These are phyloP conservation scores for Ephemerocybe angulata DNA, from an alignment of 768 basidiomycete species.

Conservation along the genomic window DNA sequence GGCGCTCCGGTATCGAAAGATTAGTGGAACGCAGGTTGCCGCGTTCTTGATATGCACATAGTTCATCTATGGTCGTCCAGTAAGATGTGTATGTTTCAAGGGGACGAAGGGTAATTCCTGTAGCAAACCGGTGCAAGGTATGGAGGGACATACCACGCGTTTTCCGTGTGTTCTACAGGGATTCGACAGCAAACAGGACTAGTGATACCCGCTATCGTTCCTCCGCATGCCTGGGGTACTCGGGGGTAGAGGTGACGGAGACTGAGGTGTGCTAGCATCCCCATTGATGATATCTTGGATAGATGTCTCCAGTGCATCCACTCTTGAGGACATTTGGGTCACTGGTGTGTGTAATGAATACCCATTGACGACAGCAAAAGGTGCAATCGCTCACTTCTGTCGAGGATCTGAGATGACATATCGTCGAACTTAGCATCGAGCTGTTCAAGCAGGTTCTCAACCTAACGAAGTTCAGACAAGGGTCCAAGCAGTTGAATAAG, in stretches of 20 bases:
- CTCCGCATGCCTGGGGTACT: slow-evolving; percentile 39
- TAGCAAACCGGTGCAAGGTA: too few relatives aligned
- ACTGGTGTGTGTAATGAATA: slow-evolving; percentile 42
- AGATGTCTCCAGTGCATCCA: slow-evolving; percentile 83
- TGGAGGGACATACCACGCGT: too few relatives aligned
- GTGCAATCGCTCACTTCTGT: slow-evolving; percentile 57
- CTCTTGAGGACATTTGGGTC: slow-evolving; percentile 89
- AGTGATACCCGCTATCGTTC: slow-evolving; percentile 34
- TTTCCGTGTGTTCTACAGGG: too few relatives aligned
- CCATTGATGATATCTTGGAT: slow-evolving; percentile 91
- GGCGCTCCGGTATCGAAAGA: too few relatives aligned
- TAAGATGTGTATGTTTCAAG: too few relatives aligned
- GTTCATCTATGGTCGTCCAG: too few relatives aligned
- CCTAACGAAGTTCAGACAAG: slow-evolving; percentile 40
- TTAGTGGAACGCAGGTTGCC: too few relatives aligned
- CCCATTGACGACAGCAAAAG: slow-evolving; percentile 7
- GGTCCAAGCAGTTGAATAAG: background rate
- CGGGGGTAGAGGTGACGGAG: slow-evolving; percentile 47
- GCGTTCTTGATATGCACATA: too few relatives aligned
- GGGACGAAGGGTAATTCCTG: too few relatives aligned
- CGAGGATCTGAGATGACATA: slow-evolving; percentile 87
- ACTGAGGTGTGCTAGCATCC: slow-evolving; percentile 61
- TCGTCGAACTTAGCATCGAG: slow-evolving; percentile 90
- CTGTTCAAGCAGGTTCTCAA: slow-evolving; percentile 83
- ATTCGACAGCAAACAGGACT: too few relatives aligned